These are phyloP conservation scores for Euphrasia confusa DNA, from an alignment of 257 asterid genomes.

Conservation along the genomic window DNA sequence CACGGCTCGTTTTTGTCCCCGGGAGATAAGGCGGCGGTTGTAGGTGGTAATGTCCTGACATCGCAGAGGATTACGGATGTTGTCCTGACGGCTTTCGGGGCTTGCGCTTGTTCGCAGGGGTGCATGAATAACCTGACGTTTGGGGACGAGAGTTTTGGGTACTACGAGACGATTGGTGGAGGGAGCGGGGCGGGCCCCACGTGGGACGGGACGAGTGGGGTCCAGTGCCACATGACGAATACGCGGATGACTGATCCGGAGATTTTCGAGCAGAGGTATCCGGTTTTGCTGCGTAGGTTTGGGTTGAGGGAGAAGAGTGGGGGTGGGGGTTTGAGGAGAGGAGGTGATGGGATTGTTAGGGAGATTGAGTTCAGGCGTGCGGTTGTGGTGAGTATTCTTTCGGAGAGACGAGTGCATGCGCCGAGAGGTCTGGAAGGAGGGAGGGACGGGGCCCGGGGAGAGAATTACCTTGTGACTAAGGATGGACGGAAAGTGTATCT, in stretches of 20 bases:
- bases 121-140: conserved; percentile 95
- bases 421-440: conserved; percentile 92
- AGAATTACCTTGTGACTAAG: conserved; percentile 60
- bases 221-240: conserved; percentile 98
- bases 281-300: conserved; percentile 67
- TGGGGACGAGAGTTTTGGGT: conserved; percentile 82
- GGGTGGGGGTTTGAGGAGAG: conserved; percentile 67
- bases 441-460: conserved; percentile 71
- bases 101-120: conserved; percentile 96
- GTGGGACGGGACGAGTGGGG: conserved; percentile 92
- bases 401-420: conserved; percentile 89
- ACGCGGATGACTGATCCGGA: conserved; percentile 98
- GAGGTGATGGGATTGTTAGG: conserved; percentile 87
- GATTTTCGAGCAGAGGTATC: conserved; percentile 94
- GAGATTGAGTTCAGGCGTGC: conserved; percentile 76
- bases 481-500: conserved; percentile 63
- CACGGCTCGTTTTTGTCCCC: conserved; percentile 89
- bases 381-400: conserved; percentile 81
- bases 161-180: conserved; percentile 92
- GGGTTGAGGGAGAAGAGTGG: conserved; percentile 82
- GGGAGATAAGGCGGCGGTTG: conserved; percentile 87
- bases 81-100: conserved; percentile 82
- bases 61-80: conserved; percentile 93
- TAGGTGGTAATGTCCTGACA: conserved; percentile 92
- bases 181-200: conserved; percentile 93